Base-by-base conservation (phyloP, 2,329 filamentous ascomycete genomes). In the Monilinia aucupariae region DNA sequence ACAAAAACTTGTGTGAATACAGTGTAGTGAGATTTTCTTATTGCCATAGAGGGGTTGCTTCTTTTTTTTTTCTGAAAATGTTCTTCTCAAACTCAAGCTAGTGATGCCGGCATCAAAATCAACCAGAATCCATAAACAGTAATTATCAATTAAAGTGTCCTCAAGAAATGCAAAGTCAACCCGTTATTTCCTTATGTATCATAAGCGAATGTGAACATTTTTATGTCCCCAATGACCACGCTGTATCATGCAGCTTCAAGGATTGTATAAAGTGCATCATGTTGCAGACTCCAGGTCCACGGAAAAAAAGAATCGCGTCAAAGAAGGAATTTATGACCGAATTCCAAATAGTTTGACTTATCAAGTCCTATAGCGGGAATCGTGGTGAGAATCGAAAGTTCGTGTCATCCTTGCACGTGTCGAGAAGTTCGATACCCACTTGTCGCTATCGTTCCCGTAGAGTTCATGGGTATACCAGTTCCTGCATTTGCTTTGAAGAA, bases 401-500 rank as follows among this genome's bases (percentile, higher is more conserved):
- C 2, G 22, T 52, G 12, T 51, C 9, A 1, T 12, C 15, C 8
- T 17, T 27, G 4, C 20, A 9, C n/a, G 5, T 25, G 3, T 48
- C 52, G 34, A 32, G 34, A 41, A 43, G 59, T 49, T 27, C 52
- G 45, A 51, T 43, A 62, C 9, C 53, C 61, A 51, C 61, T 62
- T 17, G 59, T 62, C 13, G 54, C 61, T 27, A 45, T 51, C 13
- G 53, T 58, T 1, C 53, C 54, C 10, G 53, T 50, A 17, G 32
- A 59, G 9, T 62, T 62, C 47, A 45, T 8, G 30, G 47, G 43
- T 4, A 59, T 61, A 20, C 39, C n/a, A 37, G 63, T 54, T 20
- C 64, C 66, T 5, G 52, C 50, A 17, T 48, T 59, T n/a, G 58
- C 67, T 49, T 70, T 70, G 30, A 70, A 64, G 52, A 64, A 70